Evolutionary conservation across 169 alveolate genomes (phyloP), one percentile per base, ranked within the genome.

Genomic region (Plasmodium sp.): DNA sequence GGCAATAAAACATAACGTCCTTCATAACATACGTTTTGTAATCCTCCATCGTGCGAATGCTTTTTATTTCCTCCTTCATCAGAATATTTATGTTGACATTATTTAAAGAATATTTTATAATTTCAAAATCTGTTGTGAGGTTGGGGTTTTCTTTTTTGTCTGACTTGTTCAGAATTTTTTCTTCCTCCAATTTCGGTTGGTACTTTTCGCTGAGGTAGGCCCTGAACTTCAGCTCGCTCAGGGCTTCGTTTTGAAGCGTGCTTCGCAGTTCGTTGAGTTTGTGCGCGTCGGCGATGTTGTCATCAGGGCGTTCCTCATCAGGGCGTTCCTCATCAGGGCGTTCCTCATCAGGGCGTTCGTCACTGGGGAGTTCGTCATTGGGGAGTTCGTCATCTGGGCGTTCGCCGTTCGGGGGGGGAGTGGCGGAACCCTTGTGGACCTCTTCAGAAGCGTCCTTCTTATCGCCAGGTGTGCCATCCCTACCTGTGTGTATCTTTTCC

Each of bases 1-100:
- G 79, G 33, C 97, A 95, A 51, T 96, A 96, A 84, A 96, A 96
- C 12, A 96, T 85, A 58, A 88, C 58, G 7, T 94, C 97, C 48
- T 96, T 96, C 94, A 96, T 96, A 3, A 96, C 62, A 71, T 94
- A 93, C 31, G 80, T 31, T 62, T 92, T 96, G 62, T 92, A 83
- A 71, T 96, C 97, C 51, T 91, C 92, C 72, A 71, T 39, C 14
- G 85, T 71, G 14, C 80, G 58, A 43, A 84, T 88, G 56, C 92
- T 86, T 74, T 75, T 84, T 81, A 94, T 85, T 80, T 94, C 92
- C 43, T 94, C 96, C 72, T 77, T 80, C 74, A 86, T 33, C 77
- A 93, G 84, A 58, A 94, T 94, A 41, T 94, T 94, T 81, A 93
- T 86, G 79, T 85, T 90, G 43, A 88, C 93, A 77, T 88, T 84